Conservation (phyloP, 805 yeast genomes). For the Starmera pachycereana region DNA sequence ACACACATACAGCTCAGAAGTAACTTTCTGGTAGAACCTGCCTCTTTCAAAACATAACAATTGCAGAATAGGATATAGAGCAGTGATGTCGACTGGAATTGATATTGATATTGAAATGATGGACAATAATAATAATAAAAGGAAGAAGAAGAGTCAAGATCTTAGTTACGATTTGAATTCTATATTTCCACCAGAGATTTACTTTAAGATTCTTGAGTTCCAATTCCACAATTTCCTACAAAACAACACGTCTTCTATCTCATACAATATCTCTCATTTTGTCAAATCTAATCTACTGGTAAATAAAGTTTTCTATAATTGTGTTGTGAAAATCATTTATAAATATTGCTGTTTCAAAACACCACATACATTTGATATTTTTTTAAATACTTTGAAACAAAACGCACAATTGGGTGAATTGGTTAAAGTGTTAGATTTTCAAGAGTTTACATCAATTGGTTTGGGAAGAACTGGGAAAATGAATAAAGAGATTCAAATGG, state of each 20-base stretch:
- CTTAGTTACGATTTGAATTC: no score
- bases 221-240: conserved; percentile 40
- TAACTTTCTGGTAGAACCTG: no score
- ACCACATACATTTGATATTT: conserved; percentile 69
- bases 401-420: conserved; percentile 41
- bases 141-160: no score
- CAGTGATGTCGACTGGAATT: no score
- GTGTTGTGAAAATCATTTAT: conserved; percentile 49
- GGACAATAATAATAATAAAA: no score
- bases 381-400: conserved; percentile 44
- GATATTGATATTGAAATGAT: no score
- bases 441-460: conserved; percentile 82
- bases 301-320: conserved; percentile 45
- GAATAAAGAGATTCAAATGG: conserved; percentile 89
- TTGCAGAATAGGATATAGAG: no score
- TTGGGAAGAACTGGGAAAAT: conserved; percentile 81
- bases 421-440: conserved; percentile 74
- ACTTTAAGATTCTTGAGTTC: conserved; percentile 42
- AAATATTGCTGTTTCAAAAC: conserved; percentile 66
- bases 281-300: conserved; percentile 43
- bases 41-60: no score
- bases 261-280: conserved; percentile 41
- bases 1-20: no score
- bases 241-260: conserved; percentile 40
- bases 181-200: conserved; percentile 42